Percentiles rank a stretch among this genome's conserved stretches.
phyloP scores from a whole-genome alignment of 768 basidiomycete species.

The Tulasnella sp. region DNA sequence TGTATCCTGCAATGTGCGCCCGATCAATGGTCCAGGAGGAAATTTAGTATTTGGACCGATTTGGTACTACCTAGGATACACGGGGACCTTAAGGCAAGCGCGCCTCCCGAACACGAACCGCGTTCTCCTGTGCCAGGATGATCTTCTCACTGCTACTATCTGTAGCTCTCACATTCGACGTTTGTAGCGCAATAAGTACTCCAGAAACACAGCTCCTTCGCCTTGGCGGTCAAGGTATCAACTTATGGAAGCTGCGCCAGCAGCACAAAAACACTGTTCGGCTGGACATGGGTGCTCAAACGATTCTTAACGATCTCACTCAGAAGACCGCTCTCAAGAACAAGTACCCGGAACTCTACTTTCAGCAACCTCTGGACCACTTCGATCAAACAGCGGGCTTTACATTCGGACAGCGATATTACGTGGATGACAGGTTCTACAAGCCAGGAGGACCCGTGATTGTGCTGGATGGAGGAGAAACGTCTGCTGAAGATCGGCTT shows the following conservation, averaged over 20 bases:
- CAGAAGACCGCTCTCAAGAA: not conserved
- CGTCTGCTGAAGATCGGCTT: conserved; percentile 50
- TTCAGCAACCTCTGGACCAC: conserved; percentile 81
- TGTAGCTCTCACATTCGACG: too few species aligned
- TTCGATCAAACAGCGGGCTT: conserved; percentile 43
- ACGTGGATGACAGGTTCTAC: conserved; percentile 81
- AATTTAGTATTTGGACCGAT: too few species aligned
- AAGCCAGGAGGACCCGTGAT: conserved; percentile 69
- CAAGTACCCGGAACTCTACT: conserved; percentile 37
- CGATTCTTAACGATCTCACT: not conserved
- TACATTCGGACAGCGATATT: conserved; percentile 82
- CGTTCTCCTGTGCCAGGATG: too few species aligned
- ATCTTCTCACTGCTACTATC: too few species aligned
- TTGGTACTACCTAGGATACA: too few species aligned
- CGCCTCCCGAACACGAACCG: too few species aligned
- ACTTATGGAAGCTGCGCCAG: conserved; percentile 1
- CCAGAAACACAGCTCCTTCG: conserved; percentile 1
- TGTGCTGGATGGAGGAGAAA: conserved; percentile 89
- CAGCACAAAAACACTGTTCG: not conserved
- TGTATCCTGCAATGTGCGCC: too few species aligned
- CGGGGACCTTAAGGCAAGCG: too few species aligned
- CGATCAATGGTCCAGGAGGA: too few species aligned
- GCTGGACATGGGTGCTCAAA: not conserved
- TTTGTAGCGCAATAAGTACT: too few species aligned
- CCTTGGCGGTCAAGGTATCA: conserved; percentile 12